Evolutionary conservation across 768 basidiomycete genomes (phyloP).

Genomic region (Tephrocybe sp.): DNA sequence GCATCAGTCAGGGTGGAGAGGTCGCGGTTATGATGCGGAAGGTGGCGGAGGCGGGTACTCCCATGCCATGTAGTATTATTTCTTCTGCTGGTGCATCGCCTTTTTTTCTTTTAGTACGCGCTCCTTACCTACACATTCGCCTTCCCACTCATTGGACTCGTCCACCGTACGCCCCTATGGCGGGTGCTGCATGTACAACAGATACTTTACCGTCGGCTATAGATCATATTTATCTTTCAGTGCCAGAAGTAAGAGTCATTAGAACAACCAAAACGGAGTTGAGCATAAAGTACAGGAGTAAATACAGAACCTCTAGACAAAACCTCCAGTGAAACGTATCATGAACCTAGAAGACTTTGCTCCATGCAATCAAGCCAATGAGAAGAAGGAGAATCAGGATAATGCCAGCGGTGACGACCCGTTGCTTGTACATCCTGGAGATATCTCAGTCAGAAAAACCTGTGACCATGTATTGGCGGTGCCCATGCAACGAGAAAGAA

Average conservation of each 20-base stretch:
- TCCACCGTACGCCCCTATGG: background rate
- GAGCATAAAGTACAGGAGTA: background rate
- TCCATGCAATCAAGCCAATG: conserved; percentile 79
- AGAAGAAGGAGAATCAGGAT: conserved; percentile 82
- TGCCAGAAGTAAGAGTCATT: too few relatives aligned
- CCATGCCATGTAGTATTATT: conserved; percentile 27
- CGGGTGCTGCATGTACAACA: conserved; percentile 19
- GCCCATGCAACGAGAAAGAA: conserved; percentile 11
- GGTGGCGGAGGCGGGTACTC: conserved; percentile 24
- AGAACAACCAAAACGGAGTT: too few relatives aligned
- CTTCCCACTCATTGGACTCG: conserved; percentile 4
- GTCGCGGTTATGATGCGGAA: conserved; percentile 32
- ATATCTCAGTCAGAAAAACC: conserved; percentile 51
- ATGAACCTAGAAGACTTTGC: conserved; percentile 41
- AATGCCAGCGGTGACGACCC: conserved; percentile 83
- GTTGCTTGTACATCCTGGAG: conserved; percentile 95
- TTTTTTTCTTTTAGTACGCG: background rate
- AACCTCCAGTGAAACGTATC: background rate
- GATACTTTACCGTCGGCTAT: conserved; percentile 13
- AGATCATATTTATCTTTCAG: conserved; percentile 2
- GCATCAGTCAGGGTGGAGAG: conserved; percentile 21
- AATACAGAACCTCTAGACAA: background rate
- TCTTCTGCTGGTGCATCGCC: conserved; percentile 18
- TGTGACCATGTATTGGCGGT: conserved; percentile 20
- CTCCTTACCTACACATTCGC: conserved; percentile 3